These are phyloP conservation scores for Dalbergia oliveri DNA, from an alignment of 306 rosid genomes.

Conservation along the genomic window DNA sequence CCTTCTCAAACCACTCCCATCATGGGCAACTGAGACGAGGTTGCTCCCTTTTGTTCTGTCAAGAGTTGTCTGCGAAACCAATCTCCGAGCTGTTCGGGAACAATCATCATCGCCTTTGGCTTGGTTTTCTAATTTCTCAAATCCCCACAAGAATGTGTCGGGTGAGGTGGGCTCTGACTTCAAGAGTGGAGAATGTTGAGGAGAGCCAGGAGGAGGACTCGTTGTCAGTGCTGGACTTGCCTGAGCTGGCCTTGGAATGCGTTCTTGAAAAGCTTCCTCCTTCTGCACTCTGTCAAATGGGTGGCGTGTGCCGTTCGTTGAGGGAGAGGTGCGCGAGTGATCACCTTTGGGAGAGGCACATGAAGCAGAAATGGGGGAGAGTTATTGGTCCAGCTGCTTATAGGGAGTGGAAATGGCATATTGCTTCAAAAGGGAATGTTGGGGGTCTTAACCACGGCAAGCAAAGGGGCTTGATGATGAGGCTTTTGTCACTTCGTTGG, in stretches of 20 bases:
- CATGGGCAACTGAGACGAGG: constrained; percentile 71
- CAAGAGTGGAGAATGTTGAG: constrained; percentile 73
- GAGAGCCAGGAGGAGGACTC: constrained; percentile 36
- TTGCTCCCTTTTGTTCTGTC: constrained; percentile 61
- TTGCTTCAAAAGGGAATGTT: constrained; percentile 63
- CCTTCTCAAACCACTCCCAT: constrained; percentile 64
- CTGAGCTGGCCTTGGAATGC: constrained; percentile 84
- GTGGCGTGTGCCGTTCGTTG: constrained; percentile 74
- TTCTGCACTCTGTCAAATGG: constrained; percentile 67
- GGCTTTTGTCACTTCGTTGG: constrained; percentile 75
- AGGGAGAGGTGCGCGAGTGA: constrained; percentile 86
- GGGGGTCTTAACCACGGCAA: constrained; percentile 57
- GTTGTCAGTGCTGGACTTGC: constrained; percentile 81
- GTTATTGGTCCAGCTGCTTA: constrained; percentile 80
- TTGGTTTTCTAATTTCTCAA: constrained; percentile 38
- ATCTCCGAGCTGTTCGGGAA: constrained; percentile 47
- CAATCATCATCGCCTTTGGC: constrained; percentile 27
- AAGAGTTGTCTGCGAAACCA: constrained; percentile 53
- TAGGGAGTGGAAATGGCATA: constrained; percentile 83
- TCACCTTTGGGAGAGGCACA: constrained; percentile 90
- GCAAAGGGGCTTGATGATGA: constrained; percentile 61
- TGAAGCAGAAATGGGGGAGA: constrained; percentile 86
- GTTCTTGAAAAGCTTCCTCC: constrained; percentile 89
- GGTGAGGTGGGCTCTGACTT: constrained; percentile 52
- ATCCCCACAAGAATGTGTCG: constrained; percentile 61